Evolutionary conservation across 495 filamentous ascomycete species (phyloP), one percentile per base, ranked within the genome.

Genomic region (Usnea hakonensis): DNA sequence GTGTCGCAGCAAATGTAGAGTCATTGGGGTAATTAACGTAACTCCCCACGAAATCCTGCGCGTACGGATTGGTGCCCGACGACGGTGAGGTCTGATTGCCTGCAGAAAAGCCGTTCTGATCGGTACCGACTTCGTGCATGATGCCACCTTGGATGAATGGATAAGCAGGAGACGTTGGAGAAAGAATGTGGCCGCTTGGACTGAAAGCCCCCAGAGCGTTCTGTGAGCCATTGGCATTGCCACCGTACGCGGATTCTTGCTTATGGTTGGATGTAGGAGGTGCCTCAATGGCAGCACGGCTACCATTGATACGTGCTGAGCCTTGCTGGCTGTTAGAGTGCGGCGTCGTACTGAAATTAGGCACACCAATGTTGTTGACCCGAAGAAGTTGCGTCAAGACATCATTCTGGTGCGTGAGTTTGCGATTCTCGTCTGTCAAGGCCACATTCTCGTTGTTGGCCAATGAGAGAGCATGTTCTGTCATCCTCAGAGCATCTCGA

Each of bases 301-400:
- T 53, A 16, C 57, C 62, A 32, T 43, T 33, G 26, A n/a, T 58
- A 43, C 57, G 54, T 60, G 33, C 32, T 30, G 44, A 60, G 37
- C 36, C 69, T 52, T 52, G 48, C 26, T 52, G 48, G 48, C 48
- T n/a, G 77, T 85, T 40, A 79, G 68, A 62, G 96, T 87, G 62
- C 89, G 90, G 70, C 3, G 21, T 37, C 21, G 54, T 26, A 33
- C 54, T 38, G 3, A 40, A 57, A 57, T 57, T 57, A 16, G 54
- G 54, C 19, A 40, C 48, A 7, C 48, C 48, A 33, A 57, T 57
- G 21, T 57, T 57, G 54, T 91, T 85, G 54, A 85, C 81, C 57
- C 78, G 76, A 21, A 98, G 79, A 2, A 96, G 79, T 37, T 85
- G 82, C 70, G 85, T 89, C 48, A 52, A 52, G 13, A 52, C 48